phyloP scores from a whole-genome alignment of 148 eudicot genomes.

The Silene uniflora region DNA sequence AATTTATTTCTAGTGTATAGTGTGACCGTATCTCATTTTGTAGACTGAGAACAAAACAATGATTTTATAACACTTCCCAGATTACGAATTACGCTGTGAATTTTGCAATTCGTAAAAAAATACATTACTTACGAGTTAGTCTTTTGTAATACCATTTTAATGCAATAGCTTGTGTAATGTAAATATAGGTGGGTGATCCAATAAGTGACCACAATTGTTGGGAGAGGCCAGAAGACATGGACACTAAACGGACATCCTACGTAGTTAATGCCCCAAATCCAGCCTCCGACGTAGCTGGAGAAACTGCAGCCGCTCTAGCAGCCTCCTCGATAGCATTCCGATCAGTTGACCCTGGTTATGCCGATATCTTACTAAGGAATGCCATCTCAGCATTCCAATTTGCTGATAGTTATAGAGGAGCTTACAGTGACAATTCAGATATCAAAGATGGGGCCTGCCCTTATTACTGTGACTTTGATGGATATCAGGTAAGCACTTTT shows the following conservation, averaged over 20 bases:
- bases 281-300: slow-evolving; percentile 94
- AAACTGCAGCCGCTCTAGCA: slow-evolving; percentile 89
- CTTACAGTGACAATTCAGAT: slow-evolving; percentile 76
- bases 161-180: no score
- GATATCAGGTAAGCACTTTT: slow-evolving; percentile 63
- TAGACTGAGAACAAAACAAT: no score
- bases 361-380: slow-evolving; percentile 53
- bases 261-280: slow-evolving; percentile 73
- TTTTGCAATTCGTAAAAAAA: no score
- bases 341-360: slow-evolving; percentile 59
- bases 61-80: no score
- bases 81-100: no score
- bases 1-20: no score
- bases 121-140: no score
- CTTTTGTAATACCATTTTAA: no score
- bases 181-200: slow-evolving; percentile 74
- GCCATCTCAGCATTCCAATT: slow-evolving; percentile 49
- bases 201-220: slow-evolving; percentile 73
- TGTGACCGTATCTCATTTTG: no score
- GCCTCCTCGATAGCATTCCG: slow-evolving; percentile 88
- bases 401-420: slow-evolving; percentile 75
- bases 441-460: slow-evolving; percentile 75
- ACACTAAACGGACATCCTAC: slow-evolving; percentile 74
- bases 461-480: slow-evolving; percentile 87
- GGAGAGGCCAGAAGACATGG: slow-evolving; percentile 99